Conservation (phyloP, 1,139 yeast genomes). For the Citeromyces siamensis region DNA sequence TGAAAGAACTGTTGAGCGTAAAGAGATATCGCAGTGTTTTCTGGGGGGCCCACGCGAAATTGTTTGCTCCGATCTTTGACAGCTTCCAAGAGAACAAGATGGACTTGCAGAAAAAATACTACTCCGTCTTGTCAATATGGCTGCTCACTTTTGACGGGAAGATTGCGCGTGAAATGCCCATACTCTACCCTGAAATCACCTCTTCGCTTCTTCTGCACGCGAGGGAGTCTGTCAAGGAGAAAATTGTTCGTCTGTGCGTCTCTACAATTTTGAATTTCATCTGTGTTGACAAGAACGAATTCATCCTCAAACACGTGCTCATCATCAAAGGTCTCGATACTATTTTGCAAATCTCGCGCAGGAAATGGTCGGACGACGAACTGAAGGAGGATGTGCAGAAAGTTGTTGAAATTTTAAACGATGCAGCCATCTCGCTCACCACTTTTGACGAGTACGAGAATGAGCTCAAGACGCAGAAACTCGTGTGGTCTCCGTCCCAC, state of each 20-base stretch:
- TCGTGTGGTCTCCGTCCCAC: slow-evolving; percentile 93
- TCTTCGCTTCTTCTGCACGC: slow-evolving; percentile 33
- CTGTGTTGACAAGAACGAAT: slow-evolving; percentile 21
- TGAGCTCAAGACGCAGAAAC: slow-evolving; percentile 66
- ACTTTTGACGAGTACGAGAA: slow-evolving; percentile 88
- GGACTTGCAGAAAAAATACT: slow-evolving; percentile 77
- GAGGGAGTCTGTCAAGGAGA: slow-evolving; percentile 81
- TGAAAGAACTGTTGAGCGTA: slow-evolving; percentile 46
- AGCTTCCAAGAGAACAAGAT: slow-evolving; percentile 29
- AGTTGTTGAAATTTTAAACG: slow-evolving; percentile 48
- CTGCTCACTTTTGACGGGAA: slow-evolving; percentile 58
- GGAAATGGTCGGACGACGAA: slow-evolving; percentile 96
- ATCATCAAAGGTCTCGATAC: slow-evolving; percentile 68
- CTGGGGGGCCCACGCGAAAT: slow-evolving; percentile 38
- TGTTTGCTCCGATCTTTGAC: slow-evolving; percentile 42
- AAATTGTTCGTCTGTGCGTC: slow-evolving; percentile 71
- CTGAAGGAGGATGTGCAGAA: slow-evolving; percentile 58
- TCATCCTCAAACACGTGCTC: slow-evolving; percentile 56
- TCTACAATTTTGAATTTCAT: slow-evolving; percentile 60
- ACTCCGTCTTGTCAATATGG: slow-evolving; percentile 73
- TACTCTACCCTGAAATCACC: slow-evolving; percentile 49
- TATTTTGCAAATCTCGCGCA: slow-evolving; percentile 56
- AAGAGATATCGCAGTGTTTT: slow-evolving; percentile 47
- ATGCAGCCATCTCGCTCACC: slow-evolving; percentile 67
- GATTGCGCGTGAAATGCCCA: slow-evolving; percentile 41